Evolutionary conservation across 2,329 filamentous ascomycete species (phyloP).

Genomic region (Hypoxylon sp.): DNA sequence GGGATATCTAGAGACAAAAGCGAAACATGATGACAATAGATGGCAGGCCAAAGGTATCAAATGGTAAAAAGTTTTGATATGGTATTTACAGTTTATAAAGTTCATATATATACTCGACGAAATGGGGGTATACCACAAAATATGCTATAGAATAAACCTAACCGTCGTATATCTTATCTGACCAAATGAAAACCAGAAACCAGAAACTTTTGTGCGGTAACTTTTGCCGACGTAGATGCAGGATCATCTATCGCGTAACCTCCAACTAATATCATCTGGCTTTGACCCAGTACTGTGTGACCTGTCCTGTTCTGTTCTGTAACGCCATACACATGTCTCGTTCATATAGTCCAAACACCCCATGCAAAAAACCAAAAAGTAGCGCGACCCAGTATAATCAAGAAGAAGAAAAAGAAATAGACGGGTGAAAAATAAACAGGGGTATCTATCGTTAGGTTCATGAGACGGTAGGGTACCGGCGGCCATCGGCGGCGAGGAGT

Average conservation of each 20-base stretch:
- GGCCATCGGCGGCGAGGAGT: neutral
- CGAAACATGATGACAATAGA: conserved; percentile 11
- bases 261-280: neutral
- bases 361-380: neutral
- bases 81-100: conserved; percentile 13
- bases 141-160: neutral
- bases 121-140: conserved; percentile 4
- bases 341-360: neutral
- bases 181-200: neutral
- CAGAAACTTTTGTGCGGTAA: neutral
- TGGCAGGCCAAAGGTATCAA: neutral
- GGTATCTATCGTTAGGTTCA: conserved; percentile 28
- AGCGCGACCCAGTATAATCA: neutral
- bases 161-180: neutral
- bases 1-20: neutral
- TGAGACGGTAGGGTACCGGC: conserved; percentile 3
- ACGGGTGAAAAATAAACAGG: conserved; percentile 7
- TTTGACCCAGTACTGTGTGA: conserved; percentile 32
- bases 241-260: neutral
- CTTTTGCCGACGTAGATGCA: neutral
- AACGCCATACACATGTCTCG: conserved; percentile 5
- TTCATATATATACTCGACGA: conserved; percentile 7
- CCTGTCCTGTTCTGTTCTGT: conserved; percentile 25
- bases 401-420: neutral
- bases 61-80: neutral